phyloP scores from a whole-genome alignment of 2,329 filamentous ascomycete species.

The Neopestalotiopsis sp. region DNA sequence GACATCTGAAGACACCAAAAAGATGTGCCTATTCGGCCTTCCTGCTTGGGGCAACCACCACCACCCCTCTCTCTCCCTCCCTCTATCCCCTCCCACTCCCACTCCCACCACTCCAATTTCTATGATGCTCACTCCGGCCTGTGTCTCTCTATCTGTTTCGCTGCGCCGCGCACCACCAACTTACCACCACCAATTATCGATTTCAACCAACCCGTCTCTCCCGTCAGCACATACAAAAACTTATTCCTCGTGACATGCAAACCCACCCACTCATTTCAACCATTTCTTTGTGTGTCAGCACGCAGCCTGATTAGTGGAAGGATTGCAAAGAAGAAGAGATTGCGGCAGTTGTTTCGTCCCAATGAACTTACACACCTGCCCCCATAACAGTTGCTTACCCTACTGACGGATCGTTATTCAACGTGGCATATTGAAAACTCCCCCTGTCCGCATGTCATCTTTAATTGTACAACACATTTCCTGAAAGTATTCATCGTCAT shows the following conservation, averaged over 20 bases:
- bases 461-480: too few relatives aligned
- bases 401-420: neutral
- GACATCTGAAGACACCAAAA: neutral
- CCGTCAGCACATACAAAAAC: neutral
- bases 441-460: too few relatives aligned
- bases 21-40: constrained; percentile 7
- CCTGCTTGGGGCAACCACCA: constrained; percentile 4
- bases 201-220: neutral
- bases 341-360: neutral
- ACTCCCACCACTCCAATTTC: too few relatives aligned
- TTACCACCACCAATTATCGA: constrained; percentile 28
- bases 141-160: constrained; percentile 31
- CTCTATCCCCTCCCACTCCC: neutral
- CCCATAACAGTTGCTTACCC: neutral
- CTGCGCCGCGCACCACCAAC: constrained; percentile 26
- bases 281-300: neutral
- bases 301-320: neutral
- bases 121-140: neutral
- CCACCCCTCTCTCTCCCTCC: neutral
- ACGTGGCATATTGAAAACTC: neutral
- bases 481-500: too few relatives aligned
- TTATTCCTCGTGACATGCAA: neutral
- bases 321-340: neutral
- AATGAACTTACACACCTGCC: neutral
- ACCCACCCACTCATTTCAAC: neutral